Base-by-base conservation (phyloP, 208 protist genomes). In the Leishmania amazonensis region DNA sequence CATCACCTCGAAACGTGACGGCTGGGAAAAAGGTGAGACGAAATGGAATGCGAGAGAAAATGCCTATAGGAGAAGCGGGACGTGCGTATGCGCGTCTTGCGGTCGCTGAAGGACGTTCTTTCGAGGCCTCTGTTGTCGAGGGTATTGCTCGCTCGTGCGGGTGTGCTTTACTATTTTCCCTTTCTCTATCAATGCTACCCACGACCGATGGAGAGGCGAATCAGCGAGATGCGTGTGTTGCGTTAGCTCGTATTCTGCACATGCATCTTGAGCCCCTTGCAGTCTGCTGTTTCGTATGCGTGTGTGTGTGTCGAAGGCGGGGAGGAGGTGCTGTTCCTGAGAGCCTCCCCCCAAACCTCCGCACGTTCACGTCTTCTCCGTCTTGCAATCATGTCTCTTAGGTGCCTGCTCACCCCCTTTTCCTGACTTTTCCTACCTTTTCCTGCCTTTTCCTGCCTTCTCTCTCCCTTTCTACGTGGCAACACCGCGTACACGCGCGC, bases 401-500 rank as follows among this genome's bases (percentile, higher is more conserved):
- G 54, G 70, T 51, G 28, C 9, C n/a, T 74, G 9, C n/a, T 28
- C 70, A 54, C 45, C 35, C 42, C 17, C 58, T 47, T 24, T 19
- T 42, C 40, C 1, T 78, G 9, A 5, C 58, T 47, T 24, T 19
- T 42, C 40, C 1, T 78, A 3, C 38, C 31, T 24, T 81, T 15
- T 13, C 57, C 31, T 35, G 31, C 31, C 57, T 45, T 17, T 28
- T 40, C 40, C 0, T 78, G 6, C 35, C 45, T 35, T 79, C 28
- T 13, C 57, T 80, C 75, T 57, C 24, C 47, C 42, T 28, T 67
- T 51, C 15, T 31, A 35, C 42, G 62, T 35, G 45, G 57, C 51
- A 42, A 24, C 51, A 57, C 67, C 78, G 64, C 78, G 62, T 42
- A 81, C 68, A 64, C 53, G 47, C 38, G 47, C 40, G 31, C 67